phyloP scores from a whole-genome alignment of 306 rosid species.

The Quercus engelmannii region DNA sequence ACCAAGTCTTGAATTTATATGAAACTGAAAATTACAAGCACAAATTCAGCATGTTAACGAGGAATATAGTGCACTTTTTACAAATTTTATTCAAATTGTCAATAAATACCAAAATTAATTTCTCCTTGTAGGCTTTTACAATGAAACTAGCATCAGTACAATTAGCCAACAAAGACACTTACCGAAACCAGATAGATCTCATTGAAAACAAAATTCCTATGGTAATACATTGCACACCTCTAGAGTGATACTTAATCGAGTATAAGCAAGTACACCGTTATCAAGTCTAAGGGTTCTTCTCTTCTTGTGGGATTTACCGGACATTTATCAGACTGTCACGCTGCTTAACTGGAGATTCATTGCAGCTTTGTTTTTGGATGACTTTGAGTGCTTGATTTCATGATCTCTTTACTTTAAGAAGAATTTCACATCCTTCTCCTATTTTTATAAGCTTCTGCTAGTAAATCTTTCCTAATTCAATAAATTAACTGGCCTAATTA shows the following conservation, averaged over 20 bases:
- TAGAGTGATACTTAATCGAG: neutral
- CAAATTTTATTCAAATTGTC: neutral
- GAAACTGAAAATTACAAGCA: neutral
- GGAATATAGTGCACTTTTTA: neutral
- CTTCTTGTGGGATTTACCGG: neutral
- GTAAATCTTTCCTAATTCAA: neutral
- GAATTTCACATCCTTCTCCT: neutral
- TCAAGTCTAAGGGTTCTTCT: neutral
- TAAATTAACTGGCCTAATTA: neutral
- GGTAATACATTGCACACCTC: neutral
- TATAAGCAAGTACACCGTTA: neutral
- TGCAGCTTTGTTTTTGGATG: neutral
- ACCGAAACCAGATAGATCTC: neutral
- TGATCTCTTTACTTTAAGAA: neutral
- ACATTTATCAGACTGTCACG: neutral
- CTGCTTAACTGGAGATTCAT: neutral
- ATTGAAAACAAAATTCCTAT: neutral
- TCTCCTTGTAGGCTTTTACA: neutral
- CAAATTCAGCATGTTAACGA: neutral
- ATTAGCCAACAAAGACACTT: neutral
- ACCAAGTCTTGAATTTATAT: neutral
- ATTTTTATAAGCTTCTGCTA: neutral
- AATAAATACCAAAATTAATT: neutral
- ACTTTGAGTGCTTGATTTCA: neutral
- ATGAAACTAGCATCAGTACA: neutral